A percentile compares a stretch with the other conserved stretches of the same genome.
These are phyloP conservation scores for Hirsutella thompsonii DNA, from an alignment of 2,329 filamentous ascomycete species.

Conservation along the genomic window DNA sequence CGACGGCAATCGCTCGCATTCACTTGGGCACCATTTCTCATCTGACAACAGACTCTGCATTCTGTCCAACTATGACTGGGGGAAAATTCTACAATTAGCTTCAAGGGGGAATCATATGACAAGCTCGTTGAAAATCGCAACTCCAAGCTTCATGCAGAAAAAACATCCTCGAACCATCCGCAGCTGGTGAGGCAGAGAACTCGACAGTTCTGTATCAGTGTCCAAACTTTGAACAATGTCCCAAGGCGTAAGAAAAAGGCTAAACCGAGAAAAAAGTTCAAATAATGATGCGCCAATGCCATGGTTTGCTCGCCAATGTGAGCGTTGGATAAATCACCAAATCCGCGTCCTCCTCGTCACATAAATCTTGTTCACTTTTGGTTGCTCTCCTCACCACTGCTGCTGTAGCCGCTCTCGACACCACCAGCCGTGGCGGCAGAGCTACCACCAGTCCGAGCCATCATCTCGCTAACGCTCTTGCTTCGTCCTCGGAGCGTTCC, in stretches of 20 bases:
- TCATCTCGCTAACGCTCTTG: conserved; percentile 17
- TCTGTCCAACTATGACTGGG: no score
- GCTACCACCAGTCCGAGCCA: conserved; percentile 16
- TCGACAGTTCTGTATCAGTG: no score
- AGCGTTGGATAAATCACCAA: neutral
- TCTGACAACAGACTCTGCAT: no score
- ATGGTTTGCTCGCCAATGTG: neutral
- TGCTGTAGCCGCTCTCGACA: conserved; percentile 23
- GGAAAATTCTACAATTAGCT: no score
- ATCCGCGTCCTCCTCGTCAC: neutral
- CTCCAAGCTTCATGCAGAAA: neutral
- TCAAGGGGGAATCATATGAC: neutral
- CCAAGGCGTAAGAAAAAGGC: no score
- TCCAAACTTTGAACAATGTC: no score
- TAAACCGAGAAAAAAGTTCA: neutral
- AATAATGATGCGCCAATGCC: neutral
- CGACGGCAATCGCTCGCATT: no score
- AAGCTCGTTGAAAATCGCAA: neutral
- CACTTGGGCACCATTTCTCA: no score
- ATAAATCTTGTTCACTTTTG: neutral
- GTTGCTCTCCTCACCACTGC: conserved; percentile 17
- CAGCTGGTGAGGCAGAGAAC: no score
- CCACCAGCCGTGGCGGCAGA: conserved; percentile 28
- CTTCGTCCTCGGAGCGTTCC: conserved; percentile 16
- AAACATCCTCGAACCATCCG: neutral